phyloP scores from a whole-genome alignment of 768 basidiomycete genomes.

The Gloeopeniophorella convolvens region DNA sequence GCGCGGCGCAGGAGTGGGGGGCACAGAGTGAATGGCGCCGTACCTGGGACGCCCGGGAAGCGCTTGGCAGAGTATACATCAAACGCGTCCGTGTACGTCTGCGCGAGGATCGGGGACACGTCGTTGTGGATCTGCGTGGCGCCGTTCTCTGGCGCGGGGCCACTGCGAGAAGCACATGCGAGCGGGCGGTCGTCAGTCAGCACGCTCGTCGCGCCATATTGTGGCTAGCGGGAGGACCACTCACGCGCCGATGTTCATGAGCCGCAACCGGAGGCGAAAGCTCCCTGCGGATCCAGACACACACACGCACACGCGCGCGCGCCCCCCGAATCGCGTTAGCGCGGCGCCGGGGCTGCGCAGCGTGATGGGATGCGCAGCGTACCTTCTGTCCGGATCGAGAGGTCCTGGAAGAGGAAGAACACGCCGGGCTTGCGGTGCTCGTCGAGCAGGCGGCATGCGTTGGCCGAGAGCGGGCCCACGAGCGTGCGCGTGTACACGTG shows the following conservation, averaged over 20 bases:
- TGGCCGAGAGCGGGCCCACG: slow-evolving; percentile 83
- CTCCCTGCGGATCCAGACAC: slow-evolving; percentile 44
- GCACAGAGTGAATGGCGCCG: slow-evolving; percentile 24
- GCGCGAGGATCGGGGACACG: slow-evolving; percentile 72
- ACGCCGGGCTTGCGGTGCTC: slow-evolving; percentile 82
- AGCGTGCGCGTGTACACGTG: slow-evolving; percentile 81
- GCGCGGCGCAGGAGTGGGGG: too few species aligned
- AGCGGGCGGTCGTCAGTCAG: slow-evolving; percentile 3
- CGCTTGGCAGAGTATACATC: slow-evolving; percentile 88
- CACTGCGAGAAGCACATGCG: slow-evolving; percentile 26
- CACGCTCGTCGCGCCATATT: slow-evolving; percentile 6
- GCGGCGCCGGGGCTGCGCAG: slow-evolving; percentile 3
- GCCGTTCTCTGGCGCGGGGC: slow-evolving; percentile 68
- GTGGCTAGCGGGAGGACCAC: slow-evolving; percentile 30
- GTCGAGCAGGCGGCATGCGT: slow-evolving; percentile 78
- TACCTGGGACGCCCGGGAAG: slow-evolving; percentile 91
- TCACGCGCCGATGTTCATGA: slow-evolving; percentile 90
- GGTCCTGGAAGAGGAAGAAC: slow-evolving; percentile 93
- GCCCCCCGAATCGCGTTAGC: slow-evolving; percentile 15
- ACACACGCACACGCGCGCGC: neutral
- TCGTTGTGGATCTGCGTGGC: slow-evolving; percentile 59
- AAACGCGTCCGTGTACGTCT: slow-evolving; percentile 78
- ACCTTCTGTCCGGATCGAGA: slow-evolving; percentile 93
- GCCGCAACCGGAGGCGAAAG: slow-evolving; percentile 78
- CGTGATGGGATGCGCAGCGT: slow-evolving; percentile 18